Conservation (phyloP, 495 filamentous ascomycete species). For the Staphylotrichum longicolle region DNA sequence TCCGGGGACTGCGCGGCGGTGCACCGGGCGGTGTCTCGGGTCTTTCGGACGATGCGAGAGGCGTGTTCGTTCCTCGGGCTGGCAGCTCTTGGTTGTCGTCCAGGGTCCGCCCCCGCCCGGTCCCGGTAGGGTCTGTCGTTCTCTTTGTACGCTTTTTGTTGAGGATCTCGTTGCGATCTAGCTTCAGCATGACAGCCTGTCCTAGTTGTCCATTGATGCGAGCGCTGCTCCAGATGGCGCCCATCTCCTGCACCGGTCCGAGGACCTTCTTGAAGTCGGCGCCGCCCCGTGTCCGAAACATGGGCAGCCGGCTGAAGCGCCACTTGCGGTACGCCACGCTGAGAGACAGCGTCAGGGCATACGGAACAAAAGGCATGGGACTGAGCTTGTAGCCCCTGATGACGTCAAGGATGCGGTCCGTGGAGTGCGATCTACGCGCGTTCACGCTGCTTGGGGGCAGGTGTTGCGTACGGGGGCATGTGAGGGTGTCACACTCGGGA, state of each 20-base stretch:
- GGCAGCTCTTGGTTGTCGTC: background rate
- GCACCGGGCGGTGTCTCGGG: too few relatives aligned
- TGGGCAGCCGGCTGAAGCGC: slow-evolving; percentile 61
- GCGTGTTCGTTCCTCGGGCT: too few relatives aligned
- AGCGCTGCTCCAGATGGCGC: slow-evolving; percentile 61
- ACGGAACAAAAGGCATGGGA: slow-evolving; percentile 64
- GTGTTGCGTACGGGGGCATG: slow-evolving; percentile 39
- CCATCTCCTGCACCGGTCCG: slow-evolving; percentile 53
- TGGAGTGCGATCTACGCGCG: slow-evolving; percentile 60
- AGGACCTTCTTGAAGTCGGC: slow-evolving; percentile 59
- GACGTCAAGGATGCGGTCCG: slow-evolving; percentile 62
- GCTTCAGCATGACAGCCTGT: slow-evolving; percentile 28
- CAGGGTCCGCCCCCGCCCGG: too few relatives aligned
- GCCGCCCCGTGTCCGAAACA: slow-evolving; percentile 61
- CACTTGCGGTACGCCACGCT: slow-evolving; percentile 70
- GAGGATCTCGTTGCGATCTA: slow-evolving; percentile 14
- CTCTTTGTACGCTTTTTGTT: background rate
- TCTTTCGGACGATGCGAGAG: too few relatives aligned
- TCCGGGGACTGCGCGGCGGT: too few relatives aligned
- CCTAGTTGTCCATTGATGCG: slow-evolving; percentile 61
- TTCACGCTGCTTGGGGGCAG: slow-evolving; percentile 56
- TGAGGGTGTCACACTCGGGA: slow-evolving; percentile 26
- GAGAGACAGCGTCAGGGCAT: slow-evolving; percentile 64
- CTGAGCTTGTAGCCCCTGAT: slow-evolving; percentile 54
- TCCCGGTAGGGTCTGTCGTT: background rate